These are phyloP conservation scores for Boletus insuetus DNA, from an alignment of 768 basidiomycete genomes.

Conservation along the genomic window DNA sequence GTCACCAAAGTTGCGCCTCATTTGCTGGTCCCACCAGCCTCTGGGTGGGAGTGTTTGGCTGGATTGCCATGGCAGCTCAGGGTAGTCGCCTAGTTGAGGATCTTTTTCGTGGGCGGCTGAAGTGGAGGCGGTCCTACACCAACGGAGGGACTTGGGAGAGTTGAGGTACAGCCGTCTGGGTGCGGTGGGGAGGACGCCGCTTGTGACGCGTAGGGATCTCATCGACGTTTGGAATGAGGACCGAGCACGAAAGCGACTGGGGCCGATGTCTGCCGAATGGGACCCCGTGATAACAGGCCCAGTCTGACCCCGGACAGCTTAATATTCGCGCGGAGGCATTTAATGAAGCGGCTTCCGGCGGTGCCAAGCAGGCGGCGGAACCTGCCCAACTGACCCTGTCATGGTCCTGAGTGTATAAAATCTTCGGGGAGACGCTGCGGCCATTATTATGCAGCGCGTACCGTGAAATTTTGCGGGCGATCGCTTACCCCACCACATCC, in stretches of 20 bases:
- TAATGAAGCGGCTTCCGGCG: constrained; percentile 10
- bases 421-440: constrained; percentile 17
- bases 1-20: constrained; percentile 81
- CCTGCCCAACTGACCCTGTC: constrained; percentile 20
- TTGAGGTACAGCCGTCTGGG: constrained; percentile 1
- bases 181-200: constrained; percentile 5
- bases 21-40: constrained; percentile 75
- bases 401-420: constrained; percentile 12
- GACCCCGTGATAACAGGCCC: constrained; percentile 18
- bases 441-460: constrained; percentile 14
- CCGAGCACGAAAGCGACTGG: not conserved
- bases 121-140: constrained; percentile 15
- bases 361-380: constrained; percentile 14
- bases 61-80: constrained; percentile 64
- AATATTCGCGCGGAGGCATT: not conserved
- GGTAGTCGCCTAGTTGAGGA: constrained; percentile 72
- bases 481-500: constrained; percentile 17
- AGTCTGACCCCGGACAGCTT: constrained; percentile 23
- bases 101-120: constrained; percentile 41
- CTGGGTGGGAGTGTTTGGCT: constrained; percentile 59
- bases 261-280: not conserved
- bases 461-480: constrained; percentile 20
- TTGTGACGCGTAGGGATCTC: constrained; percentile 18
- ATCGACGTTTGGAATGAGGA: constrained; percentile 17
- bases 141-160: not conserved